A percentile compares a stretch with the other conserved stretches of the same genome.
These are phyloP conservation scores for Vitis riparia DNA, from an alignment of 164 flowering plant genomes.

Conservation along the genomic window DNA sequence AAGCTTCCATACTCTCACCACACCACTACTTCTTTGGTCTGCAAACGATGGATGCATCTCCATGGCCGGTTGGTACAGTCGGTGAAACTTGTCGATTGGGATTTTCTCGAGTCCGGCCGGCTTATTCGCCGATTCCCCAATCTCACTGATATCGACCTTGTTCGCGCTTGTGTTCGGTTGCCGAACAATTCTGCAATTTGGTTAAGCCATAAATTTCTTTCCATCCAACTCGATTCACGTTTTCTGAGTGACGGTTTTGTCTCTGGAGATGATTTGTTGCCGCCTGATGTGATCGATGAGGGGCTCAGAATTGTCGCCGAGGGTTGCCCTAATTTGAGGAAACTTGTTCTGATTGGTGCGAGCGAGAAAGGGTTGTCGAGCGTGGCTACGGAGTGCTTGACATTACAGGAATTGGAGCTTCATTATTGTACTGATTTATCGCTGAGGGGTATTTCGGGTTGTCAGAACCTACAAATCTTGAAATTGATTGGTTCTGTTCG, in stretches of 20 bases:
- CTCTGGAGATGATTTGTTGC: slow-evolving; percentile 27
- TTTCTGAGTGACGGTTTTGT: slow-evolving; percentile 16
- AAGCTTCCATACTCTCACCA: slow-evolving; percentile 53
- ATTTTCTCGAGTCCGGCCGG: slow-evolving; percentile 62
- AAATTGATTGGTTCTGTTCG: slow-evolving; percentile 61
- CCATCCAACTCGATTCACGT: slow-evolving; percentile 41
- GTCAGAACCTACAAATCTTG: slow-evolving; percentile 73
- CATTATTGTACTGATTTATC: slow-evolving; percentile 69
- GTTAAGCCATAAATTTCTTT: slow-evolving; percentile 25
- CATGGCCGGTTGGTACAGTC: slow-evolving; percentile 65
- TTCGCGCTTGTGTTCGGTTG: slow-evolving; percentile 32
- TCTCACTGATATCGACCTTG: slow-evolving; percentile 48
- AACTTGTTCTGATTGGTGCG: slow-evolving; percentile 53
- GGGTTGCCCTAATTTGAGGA: slow-evolving; percentile 76
- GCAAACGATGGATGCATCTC: slow-evolving; percentile 74
- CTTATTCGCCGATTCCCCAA: slow-evolving; percentile 68
- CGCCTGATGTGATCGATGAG: slow-evolving; percentile 39
- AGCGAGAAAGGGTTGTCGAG: slow-evolving; percentile 59
- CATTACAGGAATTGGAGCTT: slow-evolving; percentile 81
- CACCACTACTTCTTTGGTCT: slow-evolving; percentile 56
- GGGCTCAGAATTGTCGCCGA: slow-evolving; percentile 59
- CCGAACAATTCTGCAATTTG: slow-evolving; percentile 27
- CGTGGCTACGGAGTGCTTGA: slow-evolving; percentile 71
- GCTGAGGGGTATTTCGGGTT: slow-evolving; percentile 66
- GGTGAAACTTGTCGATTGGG: slow-evolving; percentile 67